Conservation (phyloP, 2,329 filamentous ascomycete genomes). For the Knufia fluminis region DNA sequence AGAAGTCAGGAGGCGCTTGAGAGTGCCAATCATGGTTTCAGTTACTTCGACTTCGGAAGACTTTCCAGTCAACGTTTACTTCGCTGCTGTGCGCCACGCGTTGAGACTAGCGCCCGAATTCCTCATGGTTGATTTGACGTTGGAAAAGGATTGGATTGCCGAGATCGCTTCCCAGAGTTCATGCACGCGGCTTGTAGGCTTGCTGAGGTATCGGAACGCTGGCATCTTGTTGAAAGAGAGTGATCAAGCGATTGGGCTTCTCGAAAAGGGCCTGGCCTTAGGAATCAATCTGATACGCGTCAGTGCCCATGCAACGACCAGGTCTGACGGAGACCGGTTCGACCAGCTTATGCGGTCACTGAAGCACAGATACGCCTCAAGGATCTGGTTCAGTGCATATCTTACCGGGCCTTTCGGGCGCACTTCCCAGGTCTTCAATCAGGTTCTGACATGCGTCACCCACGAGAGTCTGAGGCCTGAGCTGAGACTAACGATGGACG, state of each 20-base stretch:
- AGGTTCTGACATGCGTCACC: conserved; percentile 33
- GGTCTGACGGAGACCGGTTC: conserved; percentile 32
- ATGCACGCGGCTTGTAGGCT: conserved; percentile 34
- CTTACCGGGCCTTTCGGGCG: conserved; percentile 33
- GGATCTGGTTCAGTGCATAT: conserved; percentile 32
- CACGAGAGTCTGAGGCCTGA: conserved; percentile 20
- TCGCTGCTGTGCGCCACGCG: conserved; percentile 31
- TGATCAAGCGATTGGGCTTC: conserved; percentile 21
- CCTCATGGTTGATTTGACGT: conserved; percentile 29
- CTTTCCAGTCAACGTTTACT: conserved; percentile 22
- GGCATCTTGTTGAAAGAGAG: neutral
- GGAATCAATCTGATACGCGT: conserved; percentile 34
- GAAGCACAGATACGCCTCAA: conserved; percentile 25
- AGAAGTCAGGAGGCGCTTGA: conserved; percentile 47
- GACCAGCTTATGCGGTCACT: conserved; percentile 31
- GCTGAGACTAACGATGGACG: neutral
- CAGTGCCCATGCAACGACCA: conserved; percentile 26
- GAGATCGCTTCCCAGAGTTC: conserved; percentile 25
- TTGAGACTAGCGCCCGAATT: conserved; percentile 35
- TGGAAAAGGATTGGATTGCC: conserved; percentile 26
- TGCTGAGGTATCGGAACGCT: conserved; percentile 12
- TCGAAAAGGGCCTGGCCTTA: conserved; percentile 29
- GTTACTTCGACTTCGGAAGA: conserved; percentile 32
- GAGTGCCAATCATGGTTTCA: conserved; percentile 49
- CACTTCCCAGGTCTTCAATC: conserved; percentile 37